These are phyloP conservation scores for Trichoderma hamatum DNA, from an alignment of 2,329 filamentous ascomycete genomes.

Conservation along the genomic window DNA sequence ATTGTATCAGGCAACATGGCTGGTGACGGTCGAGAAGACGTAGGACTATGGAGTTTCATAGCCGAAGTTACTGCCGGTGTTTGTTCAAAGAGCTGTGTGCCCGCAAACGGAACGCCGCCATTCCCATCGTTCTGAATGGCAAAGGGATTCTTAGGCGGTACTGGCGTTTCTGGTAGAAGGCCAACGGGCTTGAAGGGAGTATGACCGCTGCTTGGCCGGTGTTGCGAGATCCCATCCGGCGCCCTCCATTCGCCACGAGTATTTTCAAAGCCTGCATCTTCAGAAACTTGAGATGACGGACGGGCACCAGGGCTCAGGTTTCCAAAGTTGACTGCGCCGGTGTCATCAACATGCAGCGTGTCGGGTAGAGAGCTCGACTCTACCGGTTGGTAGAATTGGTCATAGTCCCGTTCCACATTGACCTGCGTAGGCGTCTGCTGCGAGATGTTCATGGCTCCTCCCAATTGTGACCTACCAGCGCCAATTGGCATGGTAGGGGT, in stretches of 20 bases:
- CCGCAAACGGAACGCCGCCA: slow-evolving; percentile 42
- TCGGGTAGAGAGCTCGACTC: slow-evolving; percentile 37
- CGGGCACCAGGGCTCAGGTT: slow-evolving; percentile 41
- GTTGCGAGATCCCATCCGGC: slow-evolving; percentile 40
- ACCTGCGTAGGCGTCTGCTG: slow-evolving; percentile 59
- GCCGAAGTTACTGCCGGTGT: slow-evolving; percentile 59
- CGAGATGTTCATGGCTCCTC: slow-evolving; percentile 49
- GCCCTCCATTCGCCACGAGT: slow-evolving; percentile 46
- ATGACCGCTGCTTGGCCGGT: slow-evolving; percentile 35
- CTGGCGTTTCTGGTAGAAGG: slow-evolving; percentile 53
- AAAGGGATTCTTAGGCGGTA: slow-evolving; percentile 53
- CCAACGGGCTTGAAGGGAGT: slow-evolving; percentile 40
- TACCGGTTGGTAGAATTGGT: slow-evolving; percentile 43
- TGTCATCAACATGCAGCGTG: slow-evolving; percentile 51
- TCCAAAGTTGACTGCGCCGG: slow-evolving; percentile 53
- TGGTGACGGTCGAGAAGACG: slow-evolving; percentile 61
- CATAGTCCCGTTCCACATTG: slow-evolving; percentile 61
- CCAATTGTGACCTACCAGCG: slow-evolving; percentile 32
- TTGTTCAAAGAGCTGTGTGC: slow-evolving; percentile 57
- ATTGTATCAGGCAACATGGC: slow-evolving; percentile 49
- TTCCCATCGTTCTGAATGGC: slow-evolving; percentile 39
- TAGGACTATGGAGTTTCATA: slow-evolving; percentile 55
- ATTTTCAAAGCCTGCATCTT: slow-evolving; percentile 46
- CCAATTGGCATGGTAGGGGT: slow-evolving; percentile 30
- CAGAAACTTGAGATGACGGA: slow-evolving; percentile 47